Evolutionary conservation across 192 early-diverging fungal genomes (phyloP), one percentile per base, ranked within the genome.

Genomic region (Coemansia sp.): DNA sequence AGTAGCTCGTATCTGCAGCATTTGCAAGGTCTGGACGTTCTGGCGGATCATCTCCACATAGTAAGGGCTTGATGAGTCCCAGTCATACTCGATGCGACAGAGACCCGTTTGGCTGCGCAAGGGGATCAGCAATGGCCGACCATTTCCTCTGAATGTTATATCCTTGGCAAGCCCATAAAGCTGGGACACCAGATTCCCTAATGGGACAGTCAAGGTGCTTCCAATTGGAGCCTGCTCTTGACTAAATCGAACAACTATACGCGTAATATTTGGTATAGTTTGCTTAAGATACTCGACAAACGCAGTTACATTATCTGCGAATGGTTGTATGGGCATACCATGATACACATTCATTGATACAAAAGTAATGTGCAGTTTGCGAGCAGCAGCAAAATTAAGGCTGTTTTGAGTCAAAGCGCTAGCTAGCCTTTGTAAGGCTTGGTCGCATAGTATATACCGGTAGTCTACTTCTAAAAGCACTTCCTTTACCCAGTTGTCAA

Each of bases 241-340:
- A 18, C 12, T 8, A 12, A 28, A 30, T 14, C 20, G 31, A 30
- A 53, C 2, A 30, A 35, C 23, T 19, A 53, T 19, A 12, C 51
- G 51, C 11, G 15, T 53, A 35, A 20, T 20, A 6, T 19, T 20
- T 0, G 51, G 51, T 9, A 53, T 8, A 28, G 36, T 20, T 13
- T 53, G n/a, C 35, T 53, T 39, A 16, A 53, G 19, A 3, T 53
- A 36, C 3, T 16, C 8, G 13, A 53, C n/a, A 53, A 53, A 38
- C 51, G 1, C 18, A 15, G 12, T 16, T 19, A 18, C 51, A 35
- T 53, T 53, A 14, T 15, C 33, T 10, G 10, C 33, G 7, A 35
- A 35, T 35, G 33, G 33, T 6, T 35, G 33, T 2, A 35, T 35
- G 33, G 33, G 33, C 33, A 35, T 35, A 1, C 33, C 35, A 37